Evolutionary conservation across 1,284 basidiomycete species (phyloP).

Genomic region (Ganoderma lingzhi): DNA sequence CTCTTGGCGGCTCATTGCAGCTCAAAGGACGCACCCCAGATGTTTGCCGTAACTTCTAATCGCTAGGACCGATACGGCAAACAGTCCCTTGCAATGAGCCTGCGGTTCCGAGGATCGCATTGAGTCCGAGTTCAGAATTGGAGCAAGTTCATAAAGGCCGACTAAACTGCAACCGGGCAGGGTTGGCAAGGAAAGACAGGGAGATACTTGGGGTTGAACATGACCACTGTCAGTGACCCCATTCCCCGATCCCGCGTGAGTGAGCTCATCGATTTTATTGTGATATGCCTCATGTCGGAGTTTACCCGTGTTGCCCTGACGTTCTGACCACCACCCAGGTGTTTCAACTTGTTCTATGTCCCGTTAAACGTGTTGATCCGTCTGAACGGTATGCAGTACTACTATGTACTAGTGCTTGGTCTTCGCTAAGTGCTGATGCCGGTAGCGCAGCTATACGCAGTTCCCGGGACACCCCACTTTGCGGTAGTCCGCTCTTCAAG

Average conservation of each 20-base stretch:
- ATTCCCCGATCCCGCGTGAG: background rate
- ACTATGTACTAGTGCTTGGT: background rate
- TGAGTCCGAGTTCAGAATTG: background rate
- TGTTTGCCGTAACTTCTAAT: background rate
- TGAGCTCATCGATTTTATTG: background rate
- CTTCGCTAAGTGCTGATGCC: background rate
- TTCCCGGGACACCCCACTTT: constrained; percentile 1
- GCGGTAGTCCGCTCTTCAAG: background rate
- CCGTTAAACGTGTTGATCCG: background rate
- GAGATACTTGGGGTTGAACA: background rate
- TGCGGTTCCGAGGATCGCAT: constrained; percentile 11
- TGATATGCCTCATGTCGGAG: background rate
- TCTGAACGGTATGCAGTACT: background rate
- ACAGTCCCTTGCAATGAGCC: too few species aligned
- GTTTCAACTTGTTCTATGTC: background rate
- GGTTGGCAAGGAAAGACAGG: too few species aligned
- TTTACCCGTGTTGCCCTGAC: background rate
- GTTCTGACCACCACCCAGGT: background rate
- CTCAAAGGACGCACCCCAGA: background rate
- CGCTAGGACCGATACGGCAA: background rate
- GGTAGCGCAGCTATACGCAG: background rate
- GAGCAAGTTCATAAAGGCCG: too few species aligned
- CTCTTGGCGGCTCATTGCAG: background rate
- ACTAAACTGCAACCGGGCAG: too few species aligned
- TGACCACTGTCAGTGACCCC: background rate